These are phyloP conservation scores for Ophiocordyceps polyrhachis-furcata DNA, from an alignment of 2,329 filamentous ascomycete genomes.

Conservation along the genomic window DNA sequence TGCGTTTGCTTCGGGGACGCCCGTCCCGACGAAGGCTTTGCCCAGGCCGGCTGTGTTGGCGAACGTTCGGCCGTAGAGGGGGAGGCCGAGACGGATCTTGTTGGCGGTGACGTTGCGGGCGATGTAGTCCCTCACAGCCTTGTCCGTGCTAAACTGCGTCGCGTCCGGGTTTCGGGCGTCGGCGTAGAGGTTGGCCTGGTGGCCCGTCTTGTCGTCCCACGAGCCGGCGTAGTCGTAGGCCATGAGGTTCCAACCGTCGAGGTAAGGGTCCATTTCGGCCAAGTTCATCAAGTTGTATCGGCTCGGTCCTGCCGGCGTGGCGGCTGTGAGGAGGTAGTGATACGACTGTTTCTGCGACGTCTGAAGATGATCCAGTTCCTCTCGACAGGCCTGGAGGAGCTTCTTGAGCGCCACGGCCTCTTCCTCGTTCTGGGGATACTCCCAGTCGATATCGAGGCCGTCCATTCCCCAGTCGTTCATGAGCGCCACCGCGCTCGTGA, in stretches of 20 bases:
- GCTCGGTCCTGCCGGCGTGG: slow-evolving; percentile 25
- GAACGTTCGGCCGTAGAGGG: slow-evolving; percentile 66
- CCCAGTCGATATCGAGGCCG: slow-evolving; percentile 39
- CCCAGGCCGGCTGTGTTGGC: slow-evolving; percentile 48
- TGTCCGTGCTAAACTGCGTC: slow-evolving; percentile 52
- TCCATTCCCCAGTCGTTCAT: slow-evolving; percentile 49
- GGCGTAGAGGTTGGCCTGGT: slow-evolving; percentile 51
- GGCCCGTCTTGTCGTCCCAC: slow-evolving; percentile 43
- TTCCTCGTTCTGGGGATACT: slow-evolving; percentile 23
- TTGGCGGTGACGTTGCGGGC: slow-evolving; percentile 33
- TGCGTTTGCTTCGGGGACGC: slow-evolving; percentile 29
- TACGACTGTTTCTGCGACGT: slow-evolving; percentile 19
- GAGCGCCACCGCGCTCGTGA: slow-evolving; percentile 45
- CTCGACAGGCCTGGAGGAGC: slow-evolving; percentile 23
- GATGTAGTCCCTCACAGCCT: slow-evolving; percentile 36
- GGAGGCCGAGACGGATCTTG: slow-evolving; percentile 61
- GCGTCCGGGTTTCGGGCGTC: slow-evolving; percentile 28
- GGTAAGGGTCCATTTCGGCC: slow-evolving; percentile 31
- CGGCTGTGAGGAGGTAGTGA: slow-evolving; percentile 32
- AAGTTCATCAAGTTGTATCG: slow-evolving; percentile 34
- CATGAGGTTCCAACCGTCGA: slow-evolving; percentile 46
- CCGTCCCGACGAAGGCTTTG: slow-evolving; percentile 35
- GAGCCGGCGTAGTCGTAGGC: slow-evolving; percentile 53
- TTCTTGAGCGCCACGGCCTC: slow-evolving; percentile 23
- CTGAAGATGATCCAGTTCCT: slow-evolving; percentile 24